Conservation (phyloP, 73 alveolate genomes). For the Tetrahymena malaccensis region DNA sequence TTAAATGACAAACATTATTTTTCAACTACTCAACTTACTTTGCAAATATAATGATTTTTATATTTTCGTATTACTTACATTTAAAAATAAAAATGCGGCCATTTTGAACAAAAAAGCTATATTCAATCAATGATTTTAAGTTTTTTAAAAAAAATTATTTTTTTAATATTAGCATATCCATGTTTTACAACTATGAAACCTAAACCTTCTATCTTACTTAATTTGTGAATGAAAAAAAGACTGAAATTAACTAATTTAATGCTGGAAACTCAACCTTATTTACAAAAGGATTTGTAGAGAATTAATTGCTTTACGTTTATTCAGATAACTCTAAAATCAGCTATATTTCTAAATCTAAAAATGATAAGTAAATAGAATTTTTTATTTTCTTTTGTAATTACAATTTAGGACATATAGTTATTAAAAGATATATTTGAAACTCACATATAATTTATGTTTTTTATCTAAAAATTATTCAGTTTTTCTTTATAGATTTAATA, state of each 20-base stretch:
- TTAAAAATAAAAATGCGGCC: too few species aligned
- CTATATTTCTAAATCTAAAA: not conserved
- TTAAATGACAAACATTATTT: not conserved
- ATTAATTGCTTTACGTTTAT: not conserved
- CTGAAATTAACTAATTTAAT: not conserved
- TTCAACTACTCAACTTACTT: too few species aligned
- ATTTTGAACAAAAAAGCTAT: too few species aligned
- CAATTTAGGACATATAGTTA: not conserved
- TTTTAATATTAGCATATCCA: not conserved
- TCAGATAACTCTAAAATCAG: not conserved
- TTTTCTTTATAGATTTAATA: not conserved
- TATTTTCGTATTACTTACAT: too few species aligned
- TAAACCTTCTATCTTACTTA: not conserved
- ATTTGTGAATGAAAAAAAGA: not conserved
- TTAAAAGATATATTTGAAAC: not conserved
- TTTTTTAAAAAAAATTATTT: too few species aligned
- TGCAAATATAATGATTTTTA: too few species aligned
- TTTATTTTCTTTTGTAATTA: too few species aligned
- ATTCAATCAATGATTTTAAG: too few species aligned
- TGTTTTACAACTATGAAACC: not conserved
- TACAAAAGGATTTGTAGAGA: not conserved
- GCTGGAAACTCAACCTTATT: not conserved
- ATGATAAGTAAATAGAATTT: not conserved
- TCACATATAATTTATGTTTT: not conserved
- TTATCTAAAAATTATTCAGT: too few species aligned